Conservation (phyloP, 106 monocot genomes). For the Dactylorhiza incarnata region DNA sequence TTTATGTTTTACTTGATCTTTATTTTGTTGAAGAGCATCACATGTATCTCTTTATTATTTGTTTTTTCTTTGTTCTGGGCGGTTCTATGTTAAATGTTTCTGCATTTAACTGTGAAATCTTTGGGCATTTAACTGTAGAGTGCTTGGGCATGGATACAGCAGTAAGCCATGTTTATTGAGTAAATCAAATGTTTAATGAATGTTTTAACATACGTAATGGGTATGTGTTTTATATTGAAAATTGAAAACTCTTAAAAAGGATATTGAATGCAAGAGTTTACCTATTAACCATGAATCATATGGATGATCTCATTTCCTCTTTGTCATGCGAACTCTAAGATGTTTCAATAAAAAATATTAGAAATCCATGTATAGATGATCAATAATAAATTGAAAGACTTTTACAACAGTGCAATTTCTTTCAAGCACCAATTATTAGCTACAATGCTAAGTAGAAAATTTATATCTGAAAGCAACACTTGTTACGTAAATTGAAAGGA, state of each 20-base stretch:
- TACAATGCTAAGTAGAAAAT: too few relatives aligned
- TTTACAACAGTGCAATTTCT: too few relatives aligned
- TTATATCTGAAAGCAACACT: too few relatives aligned
- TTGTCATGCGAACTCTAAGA: background rate
- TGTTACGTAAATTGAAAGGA: too few relatives aligned
- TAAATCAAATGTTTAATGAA: background rate
- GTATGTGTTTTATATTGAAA: background rate
- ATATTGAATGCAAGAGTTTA: background rate
- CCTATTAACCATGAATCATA: background rate
- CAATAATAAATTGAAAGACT: background rate
- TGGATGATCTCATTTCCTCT: background rate
- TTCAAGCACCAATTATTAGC: too few relatives aligned
- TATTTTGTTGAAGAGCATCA: background rate
- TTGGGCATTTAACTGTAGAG: background rate
- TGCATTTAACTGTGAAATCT: background rate
- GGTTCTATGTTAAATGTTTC: background rate
- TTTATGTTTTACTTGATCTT: background rate
- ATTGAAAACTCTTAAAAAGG: background rate
- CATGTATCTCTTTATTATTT: background rate
- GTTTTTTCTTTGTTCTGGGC: background rate
- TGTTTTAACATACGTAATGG: background rate
- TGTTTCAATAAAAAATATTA: background rate
- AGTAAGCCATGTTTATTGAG: background rate
- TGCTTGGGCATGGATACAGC: background rate
- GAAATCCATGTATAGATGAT: background rate